A percentile compares a stretch with the other conserved stretches of the same genome.
Conservation (phyloP, 441 rosid species). For the Mallotus repandus region DNA sequence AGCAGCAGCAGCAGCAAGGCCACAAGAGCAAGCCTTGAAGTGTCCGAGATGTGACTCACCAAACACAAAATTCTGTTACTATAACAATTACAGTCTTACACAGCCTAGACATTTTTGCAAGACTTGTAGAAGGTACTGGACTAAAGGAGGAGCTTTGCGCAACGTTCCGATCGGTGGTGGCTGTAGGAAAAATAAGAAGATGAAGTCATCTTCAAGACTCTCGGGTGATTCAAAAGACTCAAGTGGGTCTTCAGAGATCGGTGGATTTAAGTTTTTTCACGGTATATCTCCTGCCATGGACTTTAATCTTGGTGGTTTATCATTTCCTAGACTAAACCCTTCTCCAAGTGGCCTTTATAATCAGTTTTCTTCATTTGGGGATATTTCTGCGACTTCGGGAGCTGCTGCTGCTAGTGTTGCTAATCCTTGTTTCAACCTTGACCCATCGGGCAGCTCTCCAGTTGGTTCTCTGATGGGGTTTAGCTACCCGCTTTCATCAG, state of each 20-base stretch:
- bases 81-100: slow-evolving; percentile 88
- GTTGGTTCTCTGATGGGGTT: slow-evolving; percentile 46
- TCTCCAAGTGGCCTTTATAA: slow-evolving; percentile 32
- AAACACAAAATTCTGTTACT: slow-evolving; percentile 95
- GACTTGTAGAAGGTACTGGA: slow-evolving; percentile 93
- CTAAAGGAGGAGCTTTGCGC: slow-evolving; percentile 85
- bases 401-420: slow-evolving; percentile 16
- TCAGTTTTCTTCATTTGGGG: slow-evolving; percentile 46
- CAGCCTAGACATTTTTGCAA: slow-evolving; percentile 96
- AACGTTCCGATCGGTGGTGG: slow-evolving; percentile 96
- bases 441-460: slow-evolving; percentile 42
- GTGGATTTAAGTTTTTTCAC: slow-evolving; percentile 65
- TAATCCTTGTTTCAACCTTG: slow-evolving; percentile 37
- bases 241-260: slow-evolving; percentile 45
- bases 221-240: slow-evolving; percentile 43
- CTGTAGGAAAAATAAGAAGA: slow-evolving; percentile 80
- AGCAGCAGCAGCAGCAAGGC: slow-evolving; percentile 35
- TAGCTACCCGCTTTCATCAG: slow-evolving; percentile 43
- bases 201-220: slow-evolving; percentile 47
- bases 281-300: slow-evolving; percentile 59
- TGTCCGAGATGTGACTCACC: slow-evolving; percentile 92
- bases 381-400: slow-evolving; percentile 27
- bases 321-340: slow-evolving; percentile 54
- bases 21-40: slow-evolving; percentile 49
- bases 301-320: slow-evolving; percentile 66